Evolutionary conservation across 2,329 filamentous ascomycete species (phyloP).

Genomic region (Cladophialophora psammophila): DNA sequence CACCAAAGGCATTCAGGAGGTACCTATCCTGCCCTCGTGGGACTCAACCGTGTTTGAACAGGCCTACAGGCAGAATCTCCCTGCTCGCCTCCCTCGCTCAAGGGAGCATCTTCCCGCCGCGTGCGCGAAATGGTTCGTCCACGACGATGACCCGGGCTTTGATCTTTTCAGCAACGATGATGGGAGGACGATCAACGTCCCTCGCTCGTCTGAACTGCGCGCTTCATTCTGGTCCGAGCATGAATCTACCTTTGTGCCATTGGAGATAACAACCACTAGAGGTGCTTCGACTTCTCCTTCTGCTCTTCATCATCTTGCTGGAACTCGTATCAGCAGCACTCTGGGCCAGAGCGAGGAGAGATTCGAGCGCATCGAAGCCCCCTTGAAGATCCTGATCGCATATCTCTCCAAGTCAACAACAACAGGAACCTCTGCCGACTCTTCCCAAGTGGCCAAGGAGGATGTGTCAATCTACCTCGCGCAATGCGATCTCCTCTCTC

Average conservation of each 20-base stretch:
- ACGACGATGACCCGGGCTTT: slow-evolving; percentile 11
- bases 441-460: slow-evolving; percentile 39
- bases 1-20: slow-evolving; percentile 6
- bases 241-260: slow-evolving; percentile 60
- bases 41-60: slow-evolving; percentile 58
- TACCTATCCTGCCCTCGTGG: slow-evolving; percentile 44
- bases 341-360: slow-evolving; percentile 22
- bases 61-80: slow-evolving; percentile 62
- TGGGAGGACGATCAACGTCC: background rate
- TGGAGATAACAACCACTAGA: slow-evolving; percentile 61
- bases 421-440: slow-evolving; percentile 38
- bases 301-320: too few relatives aligned
- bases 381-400: slow-evolving; percentile 69
- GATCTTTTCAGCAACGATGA: slow-evolving; percentile 5
- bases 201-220: slow-evolving; percentile 29
- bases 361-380: slow-evolving; percentile 58
- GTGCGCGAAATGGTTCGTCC: slow-evolving; percentile 65
- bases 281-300: background rate
- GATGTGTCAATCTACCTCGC: slow-evolving; percentile 75
- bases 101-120: slow-evolving; percentile 60
- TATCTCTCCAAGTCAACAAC: slow-evolving; percentile 50
- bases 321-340: background rate
- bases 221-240: slow-evolving; percentile 46
- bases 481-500: slow-evolving; percentile 74
- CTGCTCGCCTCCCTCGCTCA: slow-evolving; percentile 59